phyloP scores from a whole-genome alignment of 1,284 basidiomycete species.

The Ceratobasidium sp. region DNA sequence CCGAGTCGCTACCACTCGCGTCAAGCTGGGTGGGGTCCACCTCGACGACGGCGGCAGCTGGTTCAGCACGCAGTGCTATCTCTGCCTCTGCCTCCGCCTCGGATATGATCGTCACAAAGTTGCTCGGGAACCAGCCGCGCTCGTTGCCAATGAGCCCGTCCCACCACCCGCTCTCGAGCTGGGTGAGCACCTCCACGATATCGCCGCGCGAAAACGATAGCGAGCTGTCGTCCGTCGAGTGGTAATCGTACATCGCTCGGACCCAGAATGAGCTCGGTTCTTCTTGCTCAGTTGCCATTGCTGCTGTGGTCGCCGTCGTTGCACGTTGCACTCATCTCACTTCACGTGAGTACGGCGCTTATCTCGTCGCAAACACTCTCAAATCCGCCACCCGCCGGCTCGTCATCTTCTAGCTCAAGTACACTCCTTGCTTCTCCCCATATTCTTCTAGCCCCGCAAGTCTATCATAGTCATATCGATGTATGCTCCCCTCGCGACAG shows the following conservation, averaged over 20 bases:
- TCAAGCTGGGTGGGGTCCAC: slow-evolving; percentile 46
- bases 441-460: slow-evolving; percentile 4
- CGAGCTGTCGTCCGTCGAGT: slow-evolving; percentile 85
- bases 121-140: slow-evolving; percentile 98
- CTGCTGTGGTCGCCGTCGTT: neutral
- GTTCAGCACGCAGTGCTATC: slow-evolving; percentile 51
- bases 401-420: neutral
- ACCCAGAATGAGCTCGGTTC: slow-evolving; percentile 70
- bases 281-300: slow-evolving; percentile 14
- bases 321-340: neutral
- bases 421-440: neutral
- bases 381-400: neutral
- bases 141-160: slow-evolving; percentile 90
- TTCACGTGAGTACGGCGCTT: neutral
- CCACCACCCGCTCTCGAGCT: slow-evolving; percentile 97
- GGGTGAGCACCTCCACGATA: slow-evolving; percentile 92
- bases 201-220: slow-evolving; percentile 88
- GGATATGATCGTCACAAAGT: slow-evolving; percentile 84
- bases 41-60: slow-evolving; percentile 52
- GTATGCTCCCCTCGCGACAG: neutral
- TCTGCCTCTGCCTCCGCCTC: slow-evolving; percentile 79
- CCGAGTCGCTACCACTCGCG: slow-evolving; percentile 40
- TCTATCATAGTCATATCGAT: neutral
- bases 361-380: neutral
- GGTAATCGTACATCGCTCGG: slow-evolving; percentile 91